Base-by-base conservation (phyloP, 768 basidiomycete species). In the Aureoboletus auriporus region DNA sequence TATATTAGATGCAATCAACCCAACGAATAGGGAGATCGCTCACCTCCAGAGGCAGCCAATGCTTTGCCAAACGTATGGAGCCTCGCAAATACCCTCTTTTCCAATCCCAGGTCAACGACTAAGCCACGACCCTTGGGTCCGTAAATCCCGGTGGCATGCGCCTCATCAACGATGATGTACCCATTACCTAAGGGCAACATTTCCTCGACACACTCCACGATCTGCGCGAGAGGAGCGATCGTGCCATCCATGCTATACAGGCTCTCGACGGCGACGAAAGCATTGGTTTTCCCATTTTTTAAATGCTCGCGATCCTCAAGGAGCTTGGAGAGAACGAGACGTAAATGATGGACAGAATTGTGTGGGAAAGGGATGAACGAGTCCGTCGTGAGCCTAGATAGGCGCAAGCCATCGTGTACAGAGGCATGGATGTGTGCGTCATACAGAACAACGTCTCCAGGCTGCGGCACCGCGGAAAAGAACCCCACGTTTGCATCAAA, bases 191-290 rank as follows among this genome's bases (percentile, higher is more conserved):
- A 46, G 1, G 86, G 85, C 36, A 92, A 76, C 11, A 76, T 52
- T 35, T 76, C 71, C 26, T 91, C 81, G 38, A 92, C 58, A 4
- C 77, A 58, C 26, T 78, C 75, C 31, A 85, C 78, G 40, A 96
- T 83, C 37, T 79, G 78, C 13, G 45, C 45, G 27, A 98, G 71
- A 0, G 92, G 93, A 0, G 86, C 76, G 50, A 95, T 77, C 26
- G 93, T 95, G 12, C 95, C 95, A 56, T 98, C 95, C 95, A 98
- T 98, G 48, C 86, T 89, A 57, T 97, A 97, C 39, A 97, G 66
- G 33, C 82, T 85, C 73, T 98, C 95, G 7, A 96, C 83, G 0
- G 90, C 83, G 11, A 98, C 66, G 60, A 94, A 96, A 4, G 89
- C 68, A 56, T 72, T 83, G 31, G 54, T 53, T 26, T 68, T 63